These are phyloP conservation scores for Suillus cothurnatus DNA, from an alignment of 768 basidiomycete species.

Conservation along the genomic window DNA sequence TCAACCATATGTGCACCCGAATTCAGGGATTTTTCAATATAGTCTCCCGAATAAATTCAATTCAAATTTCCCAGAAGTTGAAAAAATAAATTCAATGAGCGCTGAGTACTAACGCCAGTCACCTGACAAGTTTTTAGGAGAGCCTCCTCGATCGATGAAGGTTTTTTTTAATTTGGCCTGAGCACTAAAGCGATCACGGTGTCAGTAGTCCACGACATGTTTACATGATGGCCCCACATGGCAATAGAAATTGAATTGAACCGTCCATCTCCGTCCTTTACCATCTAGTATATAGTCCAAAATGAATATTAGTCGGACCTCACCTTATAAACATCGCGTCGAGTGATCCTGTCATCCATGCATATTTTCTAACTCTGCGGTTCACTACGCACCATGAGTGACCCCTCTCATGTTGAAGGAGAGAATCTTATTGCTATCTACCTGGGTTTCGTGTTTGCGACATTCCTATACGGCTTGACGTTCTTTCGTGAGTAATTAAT, in stretches of 20 bases:
- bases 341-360: background rate
- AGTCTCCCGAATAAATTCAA: too few relatives aligned
- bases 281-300: background rate
- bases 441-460: slow-evolving; percentile 28
- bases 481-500: slow-evolving; percentile 31
- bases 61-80: too few relatives aligned
- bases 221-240: background rate
- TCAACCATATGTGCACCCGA: too few relatives aligned
- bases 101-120: too few relatives aligned
- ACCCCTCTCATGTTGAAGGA: slow-evolving; percentile 21
- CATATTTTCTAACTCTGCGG: background rate
- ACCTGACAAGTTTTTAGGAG: too few relatives aligned
- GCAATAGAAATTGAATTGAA: background rate
- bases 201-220: too few relatives aligned
- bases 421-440: slow-evolving; percentile 31
- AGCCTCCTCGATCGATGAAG: too few relatives aligned
- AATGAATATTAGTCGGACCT: slow-evolving; percentile 1
- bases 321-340: slow-evolving; percentile 14
- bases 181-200: too few relatives aligned
- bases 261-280: background rate
- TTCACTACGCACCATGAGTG: slow-evolving; percentile 19
- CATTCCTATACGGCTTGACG: slow-evolving; percentile 34
- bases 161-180: too few relatives aligned
- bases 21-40: too few relatives aligned
- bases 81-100: too few relatives aligned